Evolutionary conservation across 495 filamentous ascomycete species (phyloP), one percentile per base, ranked within the genome.

Genomic region (Aspergillus ostianus): DNA sequence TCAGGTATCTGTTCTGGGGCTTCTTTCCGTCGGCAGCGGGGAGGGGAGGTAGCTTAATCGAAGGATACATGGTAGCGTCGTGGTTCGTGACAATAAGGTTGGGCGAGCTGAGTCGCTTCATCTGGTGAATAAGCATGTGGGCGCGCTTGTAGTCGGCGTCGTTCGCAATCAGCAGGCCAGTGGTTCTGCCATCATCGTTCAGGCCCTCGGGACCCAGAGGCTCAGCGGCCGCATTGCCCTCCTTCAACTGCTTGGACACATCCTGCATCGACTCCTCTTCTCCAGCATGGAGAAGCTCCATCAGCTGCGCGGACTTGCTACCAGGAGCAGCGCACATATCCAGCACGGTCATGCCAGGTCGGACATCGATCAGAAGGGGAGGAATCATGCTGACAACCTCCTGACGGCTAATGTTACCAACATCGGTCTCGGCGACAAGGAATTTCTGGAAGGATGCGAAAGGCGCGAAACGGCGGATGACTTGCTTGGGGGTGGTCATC

Each of bases 311-410:
- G 17, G 93, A 90, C 80, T 98, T 98, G 78, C 92, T 97, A 20
- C 94, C 94, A 6, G 94, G 94, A 0, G 94, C 94, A 58, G 94
- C 94, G 73, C 94, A 98, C 80, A 98, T 84, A 72, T 98, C 94
- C 67, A 98, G 75, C 12, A 96, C 92, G 9, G 85, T 85, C 90
- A 97, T 96, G 41, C 92, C 91, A 19, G 95, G 92, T 54, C 84
- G 84, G 29, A 96, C 74, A 68, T 97, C 93, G 83, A 98, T 90
- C 58, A 98, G 77, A 53, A 98, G 85, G 21, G 95, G 95, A 23
- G 94, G 94, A 62, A 98, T 97, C 94, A 98, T 98, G 80, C 90
- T 95, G 60, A 98, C 94, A 20, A 93, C 85, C 77, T 98, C 94
- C 74, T 98, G 94, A 65, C 94, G 84, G 72, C 88, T 95, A 69